These are phyloP conservation scores for Punctularia strigosozonata DNA, from an alignment of 768 basidiomycete species.

Conservation along the genomic window DNA sequence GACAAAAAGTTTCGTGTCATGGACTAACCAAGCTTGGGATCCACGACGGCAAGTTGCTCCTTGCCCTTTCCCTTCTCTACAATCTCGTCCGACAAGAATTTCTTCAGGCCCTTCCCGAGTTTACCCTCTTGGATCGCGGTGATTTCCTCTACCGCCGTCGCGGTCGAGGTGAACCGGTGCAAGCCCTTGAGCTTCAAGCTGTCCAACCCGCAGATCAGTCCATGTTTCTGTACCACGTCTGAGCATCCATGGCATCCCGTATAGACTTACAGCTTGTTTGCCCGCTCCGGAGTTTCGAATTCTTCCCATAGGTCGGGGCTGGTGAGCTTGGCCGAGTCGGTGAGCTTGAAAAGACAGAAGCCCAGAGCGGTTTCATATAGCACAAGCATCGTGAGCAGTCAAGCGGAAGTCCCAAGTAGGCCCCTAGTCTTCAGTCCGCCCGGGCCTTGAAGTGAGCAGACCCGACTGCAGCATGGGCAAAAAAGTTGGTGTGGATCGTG, in stretches of 20 bases:
- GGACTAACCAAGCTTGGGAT: slow-evolving; percentile 76
- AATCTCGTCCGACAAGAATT: slow-evolving; percentile 82
- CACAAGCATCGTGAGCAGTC: slow-evolving; percentile 87
- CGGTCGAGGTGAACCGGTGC: slow-evolving; percentile 95
- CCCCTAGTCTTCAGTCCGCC: no score
- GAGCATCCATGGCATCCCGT: no score
- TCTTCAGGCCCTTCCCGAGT: slow-evolving; percentile 83
- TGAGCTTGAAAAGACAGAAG: slow-evolving; percentile 96
- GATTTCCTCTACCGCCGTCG: slow-evolving; percentile 93
- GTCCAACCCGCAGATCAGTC: background rate
- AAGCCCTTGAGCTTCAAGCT: slow-evolving; percentile 92
- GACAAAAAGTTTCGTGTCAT: no score
- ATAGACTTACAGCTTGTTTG: slow-evolving; percentile 67
- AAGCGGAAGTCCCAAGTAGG: no score
- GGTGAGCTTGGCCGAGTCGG: slow-evolving; percentile 78
- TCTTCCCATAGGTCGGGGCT: slow-evolving; percentile 83
- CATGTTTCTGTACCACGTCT: background rate
- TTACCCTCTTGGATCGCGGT: slow-evolving; percentile 89
- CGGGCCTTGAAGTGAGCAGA: no score
- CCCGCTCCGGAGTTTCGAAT: slow-evolving; percentile 86
- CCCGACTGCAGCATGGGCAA: no score
- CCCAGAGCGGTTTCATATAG: slow-evolving; percentile 94
- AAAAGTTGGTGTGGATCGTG: no score
- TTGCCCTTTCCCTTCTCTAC: slow-evolving; percentile 86
- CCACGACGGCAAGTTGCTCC: slow-evolving; percentile 75